Evolutionary conservation across 306 rosid species (phyloP).

Genomic region (Acmispon strigosus): DNA sequence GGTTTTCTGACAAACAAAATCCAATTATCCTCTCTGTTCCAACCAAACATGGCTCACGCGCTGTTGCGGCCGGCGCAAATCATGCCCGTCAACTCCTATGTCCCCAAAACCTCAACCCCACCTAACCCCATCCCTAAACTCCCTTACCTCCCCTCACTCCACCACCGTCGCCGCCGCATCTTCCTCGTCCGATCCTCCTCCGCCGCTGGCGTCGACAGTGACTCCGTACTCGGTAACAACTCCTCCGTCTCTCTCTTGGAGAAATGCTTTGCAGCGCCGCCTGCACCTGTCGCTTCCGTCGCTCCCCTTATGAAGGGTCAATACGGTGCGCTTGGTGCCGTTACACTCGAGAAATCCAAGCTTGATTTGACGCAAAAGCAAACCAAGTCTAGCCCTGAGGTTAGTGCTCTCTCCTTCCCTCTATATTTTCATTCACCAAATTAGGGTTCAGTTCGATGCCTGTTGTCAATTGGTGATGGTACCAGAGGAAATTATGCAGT

Average conservation of each 20-base stretch:
- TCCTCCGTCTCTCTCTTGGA: constrained; percentile 25
- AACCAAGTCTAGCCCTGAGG: constrained; percentile 72
- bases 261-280: constrained; percentile 47
- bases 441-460: not conserved
- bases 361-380: constrained; percentile 72
- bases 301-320: constrained; percentile 57
- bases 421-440: not conserved
- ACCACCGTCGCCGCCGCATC: constrained; percentile 22
- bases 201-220: constrained; percentile 32
- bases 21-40: not conserved
- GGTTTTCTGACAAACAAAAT: not conserved
- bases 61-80: constrained; percentile 10
- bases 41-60: constrained; percentile 13
- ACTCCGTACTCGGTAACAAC: not conserved
- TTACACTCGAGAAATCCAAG: constrained; percentile 84
- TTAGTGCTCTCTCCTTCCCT: not conserved
- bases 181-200: constrained; percentile 11
- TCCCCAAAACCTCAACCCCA: constrained; percentile 5
- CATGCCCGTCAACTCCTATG: not conserved
- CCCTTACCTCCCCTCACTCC: constrained; percentile 11
- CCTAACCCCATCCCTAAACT: constrained; percentile 24
- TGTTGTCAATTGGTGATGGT: not conserved
- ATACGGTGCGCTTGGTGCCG: constrained; percentile 68
- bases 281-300: constrained; percentile 14
- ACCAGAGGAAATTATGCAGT: not conserved